Conservation (phyloP, 768 basidiomycete genomes). For the Termitomyces sp. region DNA sequence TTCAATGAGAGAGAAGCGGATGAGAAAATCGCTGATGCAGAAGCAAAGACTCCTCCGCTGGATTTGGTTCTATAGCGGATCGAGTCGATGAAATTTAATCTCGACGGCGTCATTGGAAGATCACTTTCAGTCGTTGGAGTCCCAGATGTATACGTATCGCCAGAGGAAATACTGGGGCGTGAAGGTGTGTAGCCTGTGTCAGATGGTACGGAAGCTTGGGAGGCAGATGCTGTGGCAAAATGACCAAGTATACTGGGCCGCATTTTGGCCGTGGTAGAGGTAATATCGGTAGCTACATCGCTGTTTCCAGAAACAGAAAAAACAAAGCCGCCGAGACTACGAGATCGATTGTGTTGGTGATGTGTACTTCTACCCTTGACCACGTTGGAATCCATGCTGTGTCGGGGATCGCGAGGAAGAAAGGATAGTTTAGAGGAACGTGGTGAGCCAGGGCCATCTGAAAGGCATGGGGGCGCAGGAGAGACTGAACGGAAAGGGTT, state of each 20-base stretch:
- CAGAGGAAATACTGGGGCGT: constrained; percentile 58
- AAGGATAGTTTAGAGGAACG: constrained; percentile 39
- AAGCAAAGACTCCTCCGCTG: constrained; percentile 24
- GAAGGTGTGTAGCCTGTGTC: constrained; percentile 36
- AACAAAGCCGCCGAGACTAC: constrained; percentile 42
- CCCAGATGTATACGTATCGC: constrained; percentile 46
- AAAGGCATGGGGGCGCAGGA: constrained; percentile 25
- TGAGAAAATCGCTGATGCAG: constrained; percentile 19
- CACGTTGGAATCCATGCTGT: constrained; percentile 22
- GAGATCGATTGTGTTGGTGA: constrained; percentile 39
- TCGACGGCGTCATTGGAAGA: constrained; percentile 33
- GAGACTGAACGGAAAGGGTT: constrained; percentile 39
- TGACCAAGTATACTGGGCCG: constrained; percentile 63
- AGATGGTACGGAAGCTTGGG: constrained; percentile 36
- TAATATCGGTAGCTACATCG: constrained; percentile 10
- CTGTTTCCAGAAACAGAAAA: constrained; percentile 5
- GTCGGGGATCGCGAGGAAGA: constrained; percentile 34
- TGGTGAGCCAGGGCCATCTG: constrained; percentile 24
- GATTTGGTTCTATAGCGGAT: constrained; percentile 30
- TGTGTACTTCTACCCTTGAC: constrained; percentile 16
- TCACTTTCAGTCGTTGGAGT: constrained; percentile 41
- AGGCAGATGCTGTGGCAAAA: constrained; percentile 45
- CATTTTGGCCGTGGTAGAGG: constrained; percentile 37
- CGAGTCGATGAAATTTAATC: constrained; percentile 34
- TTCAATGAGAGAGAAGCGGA: constrained; percentile 26